phyloP scores from a whole-genome alignment of 2,329 filamentous ascomycete genomes.

The Trichoderma semiorbis region DNA sequence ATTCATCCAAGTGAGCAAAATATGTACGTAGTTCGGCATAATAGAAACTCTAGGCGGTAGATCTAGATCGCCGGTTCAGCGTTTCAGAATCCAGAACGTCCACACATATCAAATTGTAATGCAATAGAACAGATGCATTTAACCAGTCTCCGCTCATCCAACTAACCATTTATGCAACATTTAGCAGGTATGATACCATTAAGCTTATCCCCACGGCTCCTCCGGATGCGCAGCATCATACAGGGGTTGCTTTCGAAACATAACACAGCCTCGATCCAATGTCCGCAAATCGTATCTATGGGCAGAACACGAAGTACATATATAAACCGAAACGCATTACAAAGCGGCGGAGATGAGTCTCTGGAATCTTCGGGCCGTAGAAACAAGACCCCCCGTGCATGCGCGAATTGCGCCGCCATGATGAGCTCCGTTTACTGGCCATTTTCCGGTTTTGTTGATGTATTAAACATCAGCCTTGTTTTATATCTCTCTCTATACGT shows the following conservation, averaged over 20 bases:
- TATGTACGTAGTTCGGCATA: not conserved
- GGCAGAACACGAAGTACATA: not conserved
- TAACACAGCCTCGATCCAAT: not conserved
- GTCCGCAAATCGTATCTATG: not conserved
- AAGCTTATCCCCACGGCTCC: not conserved
- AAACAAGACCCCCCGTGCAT: not conserved
- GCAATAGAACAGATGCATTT: not conserved
- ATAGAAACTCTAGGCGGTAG: not conserved
- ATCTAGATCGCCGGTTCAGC: not conserved
- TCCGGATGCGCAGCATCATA: not conserved
- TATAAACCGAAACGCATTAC: not conserved
- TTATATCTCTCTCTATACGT: not conserved
- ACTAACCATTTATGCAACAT: not conserved
- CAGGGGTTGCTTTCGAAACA: not conserved
- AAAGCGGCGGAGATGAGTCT: not conserved
- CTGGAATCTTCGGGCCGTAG: not conserved
- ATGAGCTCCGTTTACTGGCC: not conserved
- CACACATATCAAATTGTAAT: not conserved
- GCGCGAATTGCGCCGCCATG: not conserved
- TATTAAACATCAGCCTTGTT: not conserved
- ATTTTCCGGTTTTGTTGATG: not conserved
- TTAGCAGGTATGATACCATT: not conserved
- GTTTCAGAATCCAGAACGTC: not conserved
- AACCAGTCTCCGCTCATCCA: not conserved
- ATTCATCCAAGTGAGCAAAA: not conserved